A percentile compares a stretch with the other conserved stretches of the same genome.
These are phyloP conservation scores for Calocybe gangraenosa DNA, from an alignment of 768 basidiomycete genomes.

Conservation along the genomic window DNA sequence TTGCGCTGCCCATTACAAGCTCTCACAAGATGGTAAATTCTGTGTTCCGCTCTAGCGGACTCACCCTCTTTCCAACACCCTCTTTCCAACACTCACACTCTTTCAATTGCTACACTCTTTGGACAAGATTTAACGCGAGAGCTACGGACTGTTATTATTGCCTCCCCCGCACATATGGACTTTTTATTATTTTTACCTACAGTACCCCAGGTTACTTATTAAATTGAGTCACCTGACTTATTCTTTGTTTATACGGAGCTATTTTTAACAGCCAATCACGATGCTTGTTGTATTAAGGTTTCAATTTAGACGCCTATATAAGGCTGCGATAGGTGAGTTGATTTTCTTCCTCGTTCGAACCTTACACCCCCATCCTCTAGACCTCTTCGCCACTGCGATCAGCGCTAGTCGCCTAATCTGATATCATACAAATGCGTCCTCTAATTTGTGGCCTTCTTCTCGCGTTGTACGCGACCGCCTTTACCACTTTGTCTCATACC, in stretches of 20 bases:
- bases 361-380: conserved; percentile 12
- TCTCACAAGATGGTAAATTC: conserved; percentile 35
- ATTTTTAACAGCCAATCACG: conserved; percentile 17
- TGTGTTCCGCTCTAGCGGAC: conserved; percentile 32
- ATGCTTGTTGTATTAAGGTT: conserved; percentile 18
- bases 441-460: conserved; percentile 34
- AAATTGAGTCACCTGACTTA: no score
- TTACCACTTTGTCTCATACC: conserved; percentile 28
- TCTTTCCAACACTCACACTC: not conserved
- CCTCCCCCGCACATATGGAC: no score
- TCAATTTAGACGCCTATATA: conserved; percentile 6
- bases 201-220: no score
- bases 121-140: conserved; percentile 1
- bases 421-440: conserved; percentile 24
- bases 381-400: conserved; percentile 12
- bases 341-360: conserved; percentile 1
- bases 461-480: conserved; percentile 34
- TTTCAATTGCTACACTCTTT: conserved; percentile 3
- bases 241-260: not conserved
- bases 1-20: conserved; percentile 45
- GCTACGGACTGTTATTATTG: not conserved
- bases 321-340: conserved; percentile 3
- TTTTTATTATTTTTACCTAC: no score
- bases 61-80: conserved; percentile 12
- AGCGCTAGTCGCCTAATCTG: conserved; percentile 27